A percentile compares a stretch with the other conserved stretches of the same genome.
Conservation (phyloP, 257 asterid genomes). For the Galeopsis tetrahit region DNA sequence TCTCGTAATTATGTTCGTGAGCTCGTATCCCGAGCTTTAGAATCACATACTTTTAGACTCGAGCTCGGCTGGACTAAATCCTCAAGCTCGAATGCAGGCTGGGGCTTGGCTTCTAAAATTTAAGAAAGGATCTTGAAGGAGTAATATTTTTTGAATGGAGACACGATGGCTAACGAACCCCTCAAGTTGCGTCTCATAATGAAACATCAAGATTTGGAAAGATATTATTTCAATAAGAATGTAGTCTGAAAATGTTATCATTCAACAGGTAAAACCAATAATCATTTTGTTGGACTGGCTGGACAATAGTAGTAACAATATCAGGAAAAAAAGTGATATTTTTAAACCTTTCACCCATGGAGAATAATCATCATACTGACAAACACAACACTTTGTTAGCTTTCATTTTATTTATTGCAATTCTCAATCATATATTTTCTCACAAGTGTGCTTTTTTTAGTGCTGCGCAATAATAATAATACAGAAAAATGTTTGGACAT, state of each 20-base stretch:
- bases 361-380: conserved; percentile 16
- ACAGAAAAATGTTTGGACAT: background rate
- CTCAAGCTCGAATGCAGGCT: too few species aligned
- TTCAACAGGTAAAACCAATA: background rate
- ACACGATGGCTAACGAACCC: background rate
- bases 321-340: background rate
- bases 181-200: background rate
- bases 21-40: too few species aligned
- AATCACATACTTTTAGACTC: too few species aligned
- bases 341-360: background rate
- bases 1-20: too few species aligned
- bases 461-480: conserved; percentile 20
- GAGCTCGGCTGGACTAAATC: too few species aligned
- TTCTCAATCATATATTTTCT: background rate
- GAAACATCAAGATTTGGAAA: background rate
- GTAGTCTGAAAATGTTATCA: background rate
- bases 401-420: conserved; percentile 5
- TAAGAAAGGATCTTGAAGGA: background rate
- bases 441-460: background rate
- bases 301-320: background rate
- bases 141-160: too few species aligned
- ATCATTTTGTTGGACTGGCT: background rate
- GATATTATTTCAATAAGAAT: background rate
- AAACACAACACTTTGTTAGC: background rate
- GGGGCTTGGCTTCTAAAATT: too few species aligned